phyloP scores from a whole-genome alignment of 169 alveolate species.

The Babesia ovata region DNA sequence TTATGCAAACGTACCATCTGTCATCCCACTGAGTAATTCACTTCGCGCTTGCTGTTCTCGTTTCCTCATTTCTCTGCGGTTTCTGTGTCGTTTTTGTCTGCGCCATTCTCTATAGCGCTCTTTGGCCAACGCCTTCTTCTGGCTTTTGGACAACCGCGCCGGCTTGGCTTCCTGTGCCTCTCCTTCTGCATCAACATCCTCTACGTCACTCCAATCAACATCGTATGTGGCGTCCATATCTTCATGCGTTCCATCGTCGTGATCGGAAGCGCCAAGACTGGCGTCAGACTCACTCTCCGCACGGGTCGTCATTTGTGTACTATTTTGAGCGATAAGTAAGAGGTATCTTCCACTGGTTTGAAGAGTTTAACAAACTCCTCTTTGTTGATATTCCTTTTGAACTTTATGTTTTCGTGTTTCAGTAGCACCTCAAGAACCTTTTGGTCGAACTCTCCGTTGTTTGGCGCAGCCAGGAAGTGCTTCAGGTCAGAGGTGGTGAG shows the following conservation, averaged over 20 bases:
- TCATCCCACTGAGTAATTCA: constrained; percentile 25
- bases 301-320: constrained; percentile 14
- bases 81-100: constrained; percentile 37
- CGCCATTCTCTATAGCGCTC: constrained; percentile 23
- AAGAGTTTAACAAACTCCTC: constrained; percentile 53
- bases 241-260: neutral
- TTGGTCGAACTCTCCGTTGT: constrained; percentile 61
- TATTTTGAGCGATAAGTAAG: constrained; percentile 48
- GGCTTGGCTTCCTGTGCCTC: neutral
- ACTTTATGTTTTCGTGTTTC: constrained; percentile 30
- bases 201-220: neutral
- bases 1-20: constrained; percentile 29
- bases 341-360: constrained; percentile 50
- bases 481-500: constrained; percentile 54
- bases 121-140: constrained; percentile 42
- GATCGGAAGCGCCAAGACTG: neutral
- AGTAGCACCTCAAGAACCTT: constrained; percentile 28
- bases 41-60: neutral
- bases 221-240: neutral
- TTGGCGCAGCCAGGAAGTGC: constrained; percentile 55
- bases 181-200: neutral
- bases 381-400: constrained; percentile 38
- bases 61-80: constrained; percentile 6
- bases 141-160: constrained; percentile 53
- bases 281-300: neutral